Evolutionary conservation across 192 early-diverging fungal genomes (phyloP).

Genomic region (Linnemannia zychae): DNA sequence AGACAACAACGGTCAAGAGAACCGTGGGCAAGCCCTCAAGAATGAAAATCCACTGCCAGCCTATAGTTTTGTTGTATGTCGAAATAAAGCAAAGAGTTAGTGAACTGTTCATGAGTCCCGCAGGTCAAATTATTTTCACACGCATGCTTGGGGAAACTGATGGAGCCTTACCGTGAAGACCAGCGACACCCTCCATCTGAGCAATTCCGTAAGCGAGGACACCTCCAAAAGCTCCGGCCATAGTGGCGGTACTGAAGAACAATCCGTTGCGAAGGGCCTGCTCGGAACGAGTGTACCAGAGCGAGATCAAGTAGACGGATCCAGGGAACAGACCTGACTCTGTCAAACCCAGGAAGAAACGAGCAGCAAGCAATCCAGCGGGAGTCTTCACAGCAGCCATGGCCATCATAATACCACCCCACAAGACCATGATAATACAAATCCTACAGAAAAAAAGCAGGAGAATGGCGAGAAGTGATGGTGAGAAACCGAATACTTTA

Average conservation of each 20-base stretch:
- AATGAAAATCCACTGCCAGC: conserved; percentile 78
- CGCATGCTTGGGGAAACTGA: no score
- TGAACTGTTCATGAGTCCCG: no score
- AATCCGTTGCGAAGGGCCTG: conserved; percentile 66
- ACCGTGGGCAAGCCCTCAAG: conserved; percentile 69
- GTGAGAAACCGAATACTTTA: not conserved
- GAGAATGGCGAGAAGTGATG: not conserved
- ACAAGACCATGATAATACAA: conserved; percentile 67
- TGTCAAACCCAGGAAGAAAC: conserved; percentile 72
- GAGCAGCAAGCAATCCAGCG: conserved; percentile 59
- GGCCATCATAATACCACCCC: conserved; percentile 65
- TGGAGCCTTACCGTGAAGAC: conserved; percentile 49
- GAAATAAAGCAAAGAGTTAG: not conserved
- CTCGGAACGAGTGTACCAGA: conserved; percentile 72
- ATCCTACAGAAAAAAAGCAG: conserved; percentile 20
- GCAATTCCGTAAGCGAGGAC: conserved; percentile 75
- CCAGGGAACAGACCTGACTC: conserved; percentile 75
- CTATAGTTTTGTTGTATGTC: conserved; percentile 6
- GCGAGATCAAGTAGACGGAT: conserved; percentile 64
- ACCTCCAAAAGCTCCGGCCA: conserved; percentile 74
- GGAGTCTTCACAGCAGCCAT: conserved; percentile 65
- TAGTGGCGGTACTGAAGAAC: conserved; percentile 65
- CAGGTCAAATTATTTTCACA: not conserved
- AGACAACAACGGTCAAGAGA: conserved; percentile 55
- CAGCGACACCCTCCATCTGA: conserved; percentile 66